These are phyloP conservation scores for Coccomyxa subellipsoidea DNA, from an alignment of 163 green algal genomes.

Conservation along the genomic window DNA sequence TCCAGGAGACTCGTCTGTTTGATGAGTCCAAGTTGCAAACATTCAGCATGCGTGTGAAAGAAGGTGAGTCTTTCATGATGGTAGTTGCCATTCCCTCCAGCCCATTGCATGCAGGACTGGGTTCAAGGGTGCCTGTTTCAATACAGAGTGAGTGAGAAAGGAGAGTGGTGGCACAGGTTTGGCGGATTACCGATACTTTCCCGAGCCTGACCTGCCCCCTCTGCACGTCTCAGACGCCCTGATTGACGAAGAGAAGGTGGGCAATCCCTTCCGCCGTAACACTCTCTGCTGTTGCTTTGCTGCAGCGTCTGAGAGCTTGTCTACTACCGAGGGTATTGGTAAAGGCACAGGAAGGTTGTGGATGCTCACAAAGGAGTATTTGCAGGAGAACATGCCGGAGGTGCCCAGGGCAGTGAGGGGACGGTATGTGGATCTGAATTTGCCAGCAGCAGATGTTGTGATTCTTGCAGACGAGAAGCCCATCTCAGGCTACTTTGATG, in stretches of 20 bases:
- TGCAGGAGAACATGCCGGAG: constrained; percentile 71
- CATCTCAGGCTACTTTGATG: constrained; percentile 74
- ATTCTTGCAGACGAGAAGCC: constrained; percentile 81
- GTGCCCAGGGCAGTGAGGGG: constrained; percentile 61
- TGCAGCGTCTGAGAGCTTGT: too few species aligned
- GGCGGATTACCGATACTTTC: constrained; percentile 96
- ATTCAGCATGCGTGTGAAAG: constrained; percentile 86
- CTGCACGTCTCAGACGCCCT: constrained; percentile 63
- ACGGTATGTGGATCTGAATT: constrained; percentile 48
- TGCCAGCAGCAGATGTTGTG: constrained; percentile 72
- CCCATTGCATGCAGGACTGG: background rate
- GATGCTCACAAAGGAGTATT: too few species aligned
- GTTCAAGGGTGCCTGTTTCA: background rate
- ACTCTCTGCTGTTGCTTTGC: too few species aligned
- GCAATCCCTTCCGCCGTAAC: too few species aligned
- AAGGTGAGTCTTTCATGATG: constrained; percentile 33
- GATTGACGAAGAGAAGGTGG: constrained; percentile 59
- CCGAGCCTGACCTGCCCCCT: constrained; percentile 90
- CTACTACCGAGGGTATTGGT: too few species aligned
- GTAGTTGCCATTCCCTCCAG: too few species aligned
- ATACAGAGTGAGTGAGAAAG: background rate
- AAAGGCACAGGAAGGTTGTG: too few species aligned
- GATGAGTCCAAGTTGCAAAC: constrained; percentile 82
- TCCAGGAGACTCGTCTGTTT: constrained; percentile 94
- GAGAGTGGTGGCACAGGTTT: constrained; percentile 46